Evolutionary conservation across 768 basidiomycete species (phyloP).

Genomic region (Boletellus sp.): DNA sequence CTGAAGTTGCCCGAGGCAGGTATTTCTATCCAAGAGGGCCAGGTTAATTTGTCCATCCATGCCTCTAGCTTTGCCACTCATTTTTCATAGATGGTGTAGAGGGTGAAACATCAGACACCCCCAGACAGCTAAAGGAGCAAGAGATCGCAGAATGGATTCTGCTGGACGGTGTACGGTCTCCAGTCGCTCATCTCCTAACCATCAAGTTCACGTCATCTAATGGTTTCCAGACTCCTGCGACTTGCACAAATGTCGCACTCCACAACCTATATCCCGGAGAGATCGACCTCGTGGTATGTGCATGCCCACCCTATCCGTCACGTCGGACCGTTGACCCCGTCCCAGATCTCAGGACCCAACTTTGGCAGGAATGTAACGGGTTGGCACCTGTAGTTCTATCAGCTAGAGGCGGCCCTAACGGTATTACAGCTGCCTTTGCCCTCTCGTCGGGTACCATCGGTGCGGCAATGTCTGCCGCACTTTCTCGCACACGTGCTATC

Average conservation of each 20-base stretch:
- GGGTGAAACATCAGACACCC: slow-evolving; percentile 60
- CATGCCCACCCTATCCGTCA: not conserved
- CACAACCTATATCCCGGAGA: slow-evolving; percentile 83
- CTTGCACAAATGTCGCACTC: slow-evolving; percentile 86
- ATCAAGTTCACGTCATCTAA: slow-evolving; percentile 6
- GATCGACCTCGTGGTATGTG: slow-evolving; percentile 83
- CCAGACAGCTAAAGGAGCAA: slow-evolving; percentile 67
- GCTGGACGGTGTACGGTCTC: slow-evolving; percentile 62
- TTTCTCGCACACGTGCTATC: slow-evolving; percentile 70
- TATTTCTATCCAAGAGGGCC: slow-evolving; percentile 74
- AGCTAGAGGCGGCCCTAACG: not conserved
- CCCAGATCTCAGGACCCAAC: slow-evolving; percentile 81
- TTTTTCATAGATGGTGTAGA: slow-evolving; percentile 43
- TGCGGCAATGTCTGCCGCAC: slow-evolving; percentile 77
- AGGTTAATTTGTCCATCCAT: slow-evolving; percentile 28
- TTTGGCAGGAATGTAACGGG: slow-evolving; percentile 81
- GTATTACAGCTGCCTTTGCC: slow-evolving; percentile 66
- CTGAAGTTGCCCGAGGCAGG: slow-evolving; percentile 61
- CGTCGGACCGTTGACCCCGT: not conserved
- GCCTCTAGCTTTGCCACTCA: not conserved
- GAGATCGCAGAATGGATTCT: slow-evolving; percentile 91
- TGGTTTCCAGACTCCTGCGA: slow-evolving; percentile 70
- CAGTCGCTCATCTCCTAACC: slow-evolving; percentile 19
- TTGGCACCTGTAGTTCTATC: slow-evolving; percentile 30
- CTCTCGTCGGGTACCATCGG: slow-evolving; percentile 92